Base-by-base conservation (phyloP, 2,329 filamentous ascomycete genomes). In the Neoascochyta sp. region DNA sequence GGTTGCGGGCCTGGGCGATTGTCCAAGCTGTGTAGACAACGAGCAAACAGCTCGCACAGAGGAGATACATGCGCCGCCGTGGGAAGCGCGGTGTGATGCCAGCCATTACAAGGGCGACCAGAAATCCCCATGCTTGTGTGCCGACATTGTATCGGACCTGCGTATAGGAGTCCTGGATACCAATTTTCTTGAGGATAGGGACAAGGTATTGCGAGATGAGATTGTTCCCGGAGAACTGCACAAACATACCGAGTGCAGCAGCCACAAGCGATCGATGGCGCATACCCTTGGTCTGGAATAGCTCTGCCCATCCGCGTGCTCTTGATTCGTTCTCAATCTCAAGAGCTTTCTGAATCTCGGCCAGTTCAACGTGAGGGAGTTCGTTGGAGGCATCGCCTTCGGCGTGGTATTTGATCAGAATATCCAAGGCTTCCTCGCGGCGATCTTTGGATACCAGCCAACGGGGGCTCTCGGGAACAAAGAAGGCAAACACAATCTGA, bases 201-300 rank as follows among this genome's bases (percentile, higher is more conserved):
- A 79, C 73, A 49, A 81, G 75, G 53, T 83, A 83, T 56, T 83
- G 81, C 37, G 36, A 76, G 52, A 83, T 75, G 2, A 83, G 63
- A 3, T 54, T 79, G 50, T 83, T 83, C 14, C 80, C 80, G 25
- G 73, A 78, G 57, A 80, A 83, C 56, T 83, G 79, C 2, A 77
- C 80, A 43, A 83, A 80, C 43, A 83, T 58, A 39, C 78, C 80
- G 9, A 83, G 68, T 0, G 74, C 78, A 18, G 81, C 60, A 13
- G 80, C 68, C 27, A 83, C 75, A 14, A 73, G 68, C 22, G 82
- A 64, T 2, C 80, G 71, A 64, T 77, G 79, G 18, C 78, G 70
- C 67, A 83, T 83, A 11, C 79, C 79, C 45, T 66, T 69, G 7
- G 80, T 83, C 36, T 65, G 64, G 43, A 83, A 49, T 35, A 83